phyloP scores from a whole-genome alignment of 1,284 basidiomycete species.

The Ustilago trichophora region DNA sequence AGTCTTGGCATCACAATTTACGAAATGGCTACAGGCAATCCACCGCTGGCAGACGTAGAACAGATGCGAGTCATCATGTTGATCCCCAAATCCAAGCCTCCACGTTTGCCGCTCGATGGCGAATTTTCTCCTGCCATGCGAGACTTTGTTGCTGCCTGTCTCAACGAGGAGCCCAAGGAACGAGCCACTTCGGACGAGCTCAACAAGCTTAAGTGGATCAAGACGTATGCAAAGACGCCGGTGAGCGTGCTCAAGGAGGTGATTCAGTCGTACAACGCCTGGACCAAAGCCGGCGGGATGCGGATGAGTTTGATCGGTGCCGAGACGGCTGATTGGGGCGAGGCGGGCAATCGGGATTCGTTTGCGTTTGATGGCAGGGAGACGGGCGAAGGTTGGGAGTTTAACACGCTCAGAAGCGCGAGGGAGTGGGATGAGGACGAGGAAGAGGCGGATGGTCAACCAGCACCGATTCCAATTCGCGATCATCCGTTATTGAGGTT shows the following conservation, averaged over 20 bases:
- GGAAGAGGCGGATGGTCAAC: constrained; percentile 11
- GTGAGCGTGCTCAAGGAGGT: constrained; percentile 79
- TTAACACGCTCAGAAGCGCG: constrained; percentile 34
- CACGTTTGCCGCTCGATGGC: constrained; percentile 79
- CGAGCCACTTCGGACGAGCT: constrained; percentile 90
- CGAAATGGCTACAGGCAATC: constrained; percentile 56
- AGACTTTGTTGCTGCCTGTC: constrained; percentile 85
- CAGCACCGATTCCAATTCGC: constrained; percentile 35
- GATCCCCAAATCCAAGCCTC: constrained; percentile 86
- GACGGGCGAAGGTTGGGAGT: constrained; percentile 55
- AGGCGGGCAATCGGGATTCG: constrained; percentile 48
- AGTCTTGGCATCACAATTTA: constrained; percentile 53
- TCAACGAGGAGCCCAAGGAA: constrained; percentile 83
- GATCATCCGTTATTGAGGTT: constrained; percentile 54
- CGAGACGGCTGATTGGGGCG: constrained; percentile 47
- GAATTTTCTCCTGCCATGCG: constrained; percentile 81
- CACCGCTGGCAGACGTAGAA: constrained; percentile 68
- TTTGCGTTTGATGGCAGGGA: constrained; percentile 55
- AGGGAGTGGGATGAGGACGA: constrained; percentile 39
- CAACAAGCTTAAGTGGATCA: constrained; percentile 89
- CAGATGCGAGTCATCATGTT: constrained; percentile 89
- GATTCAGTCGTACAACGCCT: constrained; percentile 77
- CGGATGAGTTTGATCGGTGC: constrained; percentile 75
- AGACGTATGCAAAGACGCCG: constrained; percentile 76
- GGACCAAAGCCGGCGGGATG: constrained; percentile 82